These are phyloP conservation scores for Thalassiosira oceanica DNA, from an alignment of 352 stramenopile species.

Conservation along the genomic window DNA sequence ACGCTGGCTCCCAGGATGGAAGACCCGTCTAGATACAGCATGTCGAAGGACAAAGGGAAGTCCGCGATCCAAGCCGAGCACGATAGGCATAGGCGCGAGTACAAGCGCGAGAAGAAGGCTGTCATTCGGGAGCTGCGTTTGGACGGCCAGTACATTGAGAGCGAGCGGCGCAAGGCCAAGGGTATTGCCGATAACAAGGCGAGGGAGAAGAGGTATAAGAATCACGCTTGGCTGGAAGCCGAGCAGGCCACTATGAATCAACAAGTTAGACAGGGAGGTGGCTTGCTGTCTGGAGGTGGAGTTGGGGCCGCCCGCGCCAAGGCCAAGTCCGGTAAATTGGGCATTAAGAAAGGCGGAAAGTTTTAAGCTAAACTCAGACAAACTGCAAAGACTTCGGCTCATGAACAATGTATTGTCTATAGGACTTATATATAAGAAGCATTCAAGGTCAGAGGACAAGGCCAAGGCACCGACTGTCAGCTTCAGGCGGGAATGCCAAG, in stretches of 20 bases:
- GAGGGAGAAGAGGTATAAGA: conserved; percentile 90
- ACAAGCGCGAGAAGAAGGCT: conserved; percentile 95
- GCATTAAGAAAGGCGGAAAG: no score
- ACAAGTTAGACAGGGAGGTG: conserved; percentile 92
- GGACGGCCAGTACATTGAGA: conserved; percentile 91
- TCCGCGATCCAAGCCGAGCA: conserved; percentile 83
- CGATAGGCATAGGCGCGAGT: conserved; percentile 87
- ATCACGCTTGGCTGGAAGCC: conserved; percentile 92
- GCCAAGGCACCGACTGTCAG: no score
- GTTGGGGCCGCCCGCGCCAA: conserved; percentile 63
- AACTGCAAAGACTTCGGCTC: no score
- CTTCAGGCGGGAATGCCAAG: no score
- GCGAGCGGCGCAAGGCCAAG: conserved; percentile 89
- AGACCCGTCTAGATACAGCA: conserved; percentile 69
- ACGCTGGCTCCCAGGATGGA: conserved; percentile 74
- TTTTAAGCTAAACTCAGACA: no score
- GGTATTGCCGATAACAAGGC: conserved; percentile 82
- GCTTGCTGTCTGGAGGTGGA: conserved; percentile 93
- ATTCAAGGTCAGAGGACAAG: no score
- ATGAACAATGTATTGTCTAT: no score
- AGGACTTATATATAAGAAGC: no score
- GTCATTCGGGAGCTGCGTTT: conserved; percentile 91
- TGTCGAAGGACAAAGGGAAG: conserved; percentile 82
- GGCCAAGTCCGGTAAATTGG: no score
- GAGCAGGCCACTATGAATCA: conserved; percentile 97